These are phyloP conservation scores for Cardamine occulta DNA, from an alignment of 345 rosid species.

Conservation along the genomic window DNA sequence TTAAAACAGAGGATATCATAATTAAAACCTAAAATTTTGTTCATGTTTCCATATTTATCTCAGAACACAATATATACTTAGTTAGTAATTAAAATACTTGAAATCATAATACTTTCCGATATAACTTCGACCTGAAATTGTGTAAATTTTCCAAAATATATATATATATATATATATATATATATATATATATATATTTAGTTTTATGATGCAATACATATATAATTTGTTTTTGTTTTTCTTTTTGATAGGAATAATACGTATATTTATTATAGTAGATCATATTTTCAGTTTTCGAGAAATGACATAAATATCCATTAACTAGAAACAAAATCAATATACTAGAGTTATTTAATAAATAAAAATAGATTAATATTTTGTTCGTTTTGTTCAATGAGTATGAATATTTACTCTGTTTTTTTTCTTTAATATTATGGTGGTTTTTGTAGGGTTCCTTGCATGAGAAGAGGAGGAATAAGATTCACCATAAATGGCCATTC, in stretches of 20 bases:
- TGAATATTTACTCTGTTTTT: background rate
- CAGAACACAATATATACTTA: background rate
- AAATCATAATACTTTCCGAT: background rate
- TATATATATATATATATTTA: background rate
- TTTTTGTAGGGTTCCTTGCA: slow-evolving; percentile 57
- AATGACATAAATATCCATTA: too few species aligned
- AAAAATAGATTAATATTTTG: too few species aligned
- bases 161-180: too few species aligned
- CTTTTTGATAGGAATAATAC: too few species aligned
- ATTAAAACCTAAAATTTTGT: background rate
- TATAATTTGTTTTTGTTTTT: too few species aligned
- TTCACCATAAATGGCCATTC: slow-evolving; percentile 63
- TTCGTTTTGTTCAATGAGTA: slow-evolving; percentile 8
- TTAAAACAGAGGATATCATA: background rate
- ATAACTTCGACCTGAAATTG: background rate
- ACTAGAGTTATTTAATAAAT: too few species aligned
- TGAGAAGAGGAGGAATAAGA: slow-evolving; percentile 59
- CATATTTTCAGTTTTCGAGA: too few species aligned
- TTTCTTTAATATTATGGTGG: background rate
- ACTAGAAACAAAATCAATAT: too few species aligned
- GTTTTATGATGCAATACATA: too few species aligned
- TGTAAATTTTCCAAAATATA: background rate
- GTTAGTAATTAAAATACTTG: background rate
- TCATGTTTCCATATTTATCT: background rate
- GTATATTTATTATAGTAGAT: too few species aligned